Percentiles rank a stretch among this genome's conserved stretches.
phyloP scores from a whole-genome alignment of 108 stramenopile genomes.

The Cyclotella choctawhatcheeana region DNA sequence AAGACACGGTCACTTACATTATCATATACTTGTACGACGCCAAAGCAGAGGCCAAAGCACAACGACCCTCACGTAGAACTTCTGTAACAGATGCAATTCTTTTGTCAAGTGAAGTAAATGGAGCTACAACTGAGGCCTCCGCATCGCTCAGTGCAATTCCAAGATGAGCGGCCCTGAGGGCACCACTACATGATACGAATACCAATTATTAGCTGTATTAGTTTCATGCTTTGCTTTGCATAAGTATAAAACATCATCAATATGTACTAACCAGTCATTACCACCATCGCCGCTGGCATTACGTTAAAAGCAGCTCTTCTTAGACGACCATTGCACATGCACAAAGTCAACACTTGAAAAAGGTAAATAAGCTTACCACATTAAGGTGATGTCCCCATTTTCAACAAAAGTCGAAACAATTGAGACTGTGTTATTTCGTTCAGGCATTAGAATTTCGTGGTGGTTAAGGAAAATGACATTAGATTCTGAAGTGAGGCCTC shows the following conservation, averaged over 20 bases:
- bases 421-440: conserved; percentile 48
- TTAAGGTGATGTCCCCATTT: conserved; percentile 59
- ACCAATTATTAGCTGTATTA: not conserved
- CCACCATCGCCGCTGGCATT: conserved; percentile 63
- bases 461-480: not conserved
- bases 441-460: not conserved
- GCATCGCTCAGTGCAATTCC: conserved; percentile 74
- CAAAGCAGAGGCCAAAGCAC: conserved; percentile 67
- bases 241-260: not conserved
- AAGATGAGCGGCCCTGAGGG: conserved; percentile 69
- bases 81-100: conserved; percentile 63
- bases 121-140: conserved; percentile 70
- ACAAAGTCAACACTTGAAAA: not conserved
- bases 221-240: not conserved
- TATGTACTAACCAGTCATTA: conserved; percentile 56
- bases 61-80: conserved; percentile 69
- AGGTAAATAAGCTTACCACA: conserved; percentile 41
- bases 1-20: conserved; percentile 55
- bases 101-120: conserved; percentile 77
- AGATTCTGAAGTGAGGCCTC: not conserved
- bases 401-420: conserved; percentile 62
- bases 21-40: conserved; percentile 71
- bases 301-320: not conserved
- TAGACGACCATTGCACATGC: not conserved
- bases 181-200: conserved; percentile 45